These are phyloP conservation scores for Aureobasidium pullulans DNA, from an alignment of 2,329 filamentous ascomycete species.

Conservation along the genomic window DNA sequence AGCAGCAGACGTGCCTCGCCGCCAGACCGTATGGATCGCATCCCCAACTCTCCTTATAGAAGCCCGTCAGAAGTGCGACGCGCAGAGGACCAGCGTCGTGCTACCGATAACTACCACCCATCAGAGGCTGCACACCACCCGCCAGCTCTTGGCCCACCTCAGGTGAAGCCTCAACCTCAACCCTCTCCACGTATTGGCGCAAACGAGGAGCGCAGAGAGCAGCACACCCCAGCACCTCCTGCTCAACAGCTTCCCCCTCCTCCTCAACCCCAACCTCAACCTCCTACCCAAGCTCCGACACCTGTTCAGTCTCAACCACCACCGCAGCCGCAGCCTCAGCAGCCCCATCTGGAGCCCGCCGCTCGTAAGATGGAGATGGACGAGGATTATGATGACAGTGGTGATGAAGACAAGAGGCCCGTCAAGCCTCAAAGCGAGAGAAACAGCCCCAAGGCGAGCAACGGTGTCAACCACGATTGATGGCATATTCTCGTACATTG, in stretches of 20 bases:
- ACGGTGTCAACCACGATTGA: constrained; percentile 9
- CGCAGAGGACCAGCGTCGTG: constrained; percentile 58
- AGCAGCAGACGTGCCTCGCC: constrained; percentile 59
- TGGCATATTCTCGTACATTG: not conserved
- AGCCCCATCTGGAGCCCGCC: constrained; percentile 63
- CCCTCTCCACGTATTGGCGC: constrained; percentile 49
- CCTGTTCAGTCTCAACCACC: constrained; percentile 32
- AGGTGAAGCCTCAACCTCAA: constrained; percentile 37
- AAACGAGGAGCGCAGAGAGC: constrained; percentile 38
- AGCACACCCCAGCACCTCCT: constrained; percentile 31
- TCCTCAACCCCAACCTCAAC: constrained; percentile 38
- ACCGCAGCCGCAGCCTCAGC: constrained; percentile 9
- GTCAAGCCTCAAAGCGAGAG: constrained; percentile 39
- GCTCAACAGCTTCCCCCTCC: constrained; percentile 45
- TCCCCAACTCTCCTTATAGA: constrained; percentile 61
- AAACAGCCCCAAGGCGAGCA: constrained; percentile 31
- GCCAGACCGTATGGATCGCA: constrained; percentile 33
- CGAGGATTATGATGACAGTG: constrained; percentile 94
- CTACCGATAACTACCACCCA: constrained; percentile 76
- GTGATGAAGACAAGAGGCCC: constrained; percentile 65
- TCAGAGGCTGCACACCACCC: constrained; percentile 88
- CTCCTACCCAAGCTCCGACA: constrained; percentile 36
- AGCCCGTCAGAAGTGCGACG: constrained; percentile 65
- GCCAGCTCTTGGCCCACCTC: constrained; percentile 49
- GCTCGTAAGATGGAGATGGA: constrained; percentile 95